phyloP scores from a whole-genome alignment of 2,329 filamentous ascomycete species.

The Nothomitra cinnamomea region DNA sequence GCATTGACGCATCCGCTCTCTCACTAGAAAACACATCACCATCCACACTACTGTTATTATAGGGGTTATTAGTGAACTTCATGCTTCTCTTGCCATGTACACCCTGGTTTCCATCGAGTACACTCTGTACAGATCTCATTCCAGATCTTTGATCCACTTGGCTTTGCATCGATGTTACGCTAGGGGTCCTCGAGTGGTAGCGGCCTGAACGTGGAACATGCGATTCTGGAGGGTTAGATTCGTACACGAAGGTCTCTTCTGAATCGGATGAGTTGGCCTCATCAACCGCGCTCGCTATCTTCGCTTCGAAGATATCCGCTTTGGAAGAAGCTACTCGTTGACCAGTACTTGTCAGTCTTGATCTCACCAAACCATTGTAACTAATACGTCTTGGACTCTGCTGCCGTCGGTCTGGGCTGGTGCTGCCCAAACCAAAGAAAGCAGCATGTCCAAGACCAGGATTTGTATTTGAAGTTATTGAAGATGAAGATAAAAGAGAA shows the following conservation, averaged over 20 bases:
- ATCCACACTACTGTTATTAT: constrained; percentile 43
- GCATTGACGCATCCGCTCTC: constrained; percentile 15
- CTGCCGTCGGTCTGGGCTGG: not conserved
- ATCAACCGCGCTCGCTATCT: constrained; percentile 88
- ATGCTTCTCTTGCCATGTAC: constrained; percentile 74
- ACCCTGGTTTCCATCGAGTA: constrained; percentile 46
- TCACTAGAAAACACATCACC: constrained; percentile 13
- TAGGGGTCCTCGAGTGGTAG: constrained; percentile 88
- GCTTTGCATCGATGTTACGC: constrained; percentile 58
- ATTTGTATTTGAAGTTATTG: constrained; percentile 7
- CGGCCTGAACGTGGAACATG: constrained; percentile 43
- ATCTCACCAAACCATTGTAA: not conserved
- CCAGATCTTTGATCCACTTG: constrained; percentile 28
- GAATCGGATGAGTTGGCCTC: constrained; percentile 94
- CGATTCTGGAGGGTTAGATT: constrained; percentile 69
- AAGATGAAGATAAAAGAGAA: constrained; percentile 11
- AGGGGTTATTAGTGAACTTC: constrained; percentile 79
- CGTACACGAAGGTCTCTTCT: constrained; percentile 96
- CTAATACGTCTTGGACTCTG: not conserved
- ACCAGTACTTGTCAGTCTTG: not conserved
- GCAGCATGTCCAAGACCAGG: not conserved
- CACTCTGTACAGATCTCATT: constrained; percentile 46
- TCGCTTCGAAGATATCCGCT: constrained; percentile 94
- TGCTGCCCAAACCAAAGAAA: not conserved
- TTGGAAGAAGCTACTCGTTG: constrained; percentile 48